phyloP scores from a whole-genome alignment of 1,284 basidiomycete genomes.

The Moesziomyces aphidis region DNA sequence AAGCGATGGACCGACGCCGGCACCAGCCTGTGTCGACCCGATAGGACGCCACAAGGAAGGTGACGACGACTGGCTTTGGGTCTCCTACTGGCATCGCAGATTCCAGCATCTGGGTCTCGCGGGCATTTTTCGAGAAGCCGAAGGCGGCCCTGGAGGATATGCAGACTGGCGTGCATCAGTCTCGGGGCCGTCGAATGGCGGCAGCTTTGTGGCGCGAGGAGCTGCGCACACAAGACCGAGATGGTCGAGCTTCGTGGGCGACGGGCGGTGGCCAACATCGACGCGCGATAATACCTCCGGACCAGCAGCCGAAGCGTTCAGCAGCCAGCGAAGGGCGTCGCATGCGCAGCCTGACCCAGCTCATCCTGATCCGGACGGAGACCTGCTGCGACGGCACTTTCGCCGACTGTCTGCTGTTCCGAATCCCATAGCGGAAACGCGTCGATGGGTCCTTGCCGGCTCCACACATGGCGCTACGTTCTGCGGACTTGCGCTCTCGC shows the following conservation, averaged over 20 bases:
- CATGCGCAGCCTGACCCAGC: conserved; percentile 1
- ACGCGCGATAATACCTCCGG: conserved; percentile 11
- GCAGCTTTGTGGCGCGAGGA: not conserved
- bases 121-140: conserved; percentile 22
- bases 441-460: conserved; percentile 40
- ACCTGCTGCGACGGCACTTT: conserved; percentile 15
- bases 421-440: conserved; percentile 18
- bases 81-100: conserved; percentile 37
- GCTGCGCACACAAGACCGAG: conserved; percentile 15
- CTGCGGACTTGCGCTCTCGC: conserved; percentile 25
- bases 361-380: conserved; percentile 10
- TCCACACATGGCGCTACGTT: conserved; percentile 18
- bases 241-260: conserved; percentile 32
- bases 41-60: not conserved
- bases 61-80: conserved; percentile 17
- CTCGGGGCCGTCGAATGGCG: conserved; percentile 2
- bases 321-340: conserved; percentile 10
- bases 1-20: not conserved
- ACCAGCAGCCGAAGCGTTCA: not conserved
- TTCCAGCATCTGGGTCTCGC: conserved; percentile 31
- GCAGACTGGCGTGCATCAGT: conserved; percentile 32
- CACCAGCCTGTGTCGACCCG: not conserved
- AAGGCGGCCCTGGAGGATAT: conserved; percentile 10
- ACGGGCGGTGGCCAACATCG: conserved; percentile 9
- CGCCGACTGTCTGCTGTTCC: not conserved